Base-by-base conservation (phyloP, 2,329 filamentous ascomycete species). In the Coniochaeta pulveracea region DNA sequence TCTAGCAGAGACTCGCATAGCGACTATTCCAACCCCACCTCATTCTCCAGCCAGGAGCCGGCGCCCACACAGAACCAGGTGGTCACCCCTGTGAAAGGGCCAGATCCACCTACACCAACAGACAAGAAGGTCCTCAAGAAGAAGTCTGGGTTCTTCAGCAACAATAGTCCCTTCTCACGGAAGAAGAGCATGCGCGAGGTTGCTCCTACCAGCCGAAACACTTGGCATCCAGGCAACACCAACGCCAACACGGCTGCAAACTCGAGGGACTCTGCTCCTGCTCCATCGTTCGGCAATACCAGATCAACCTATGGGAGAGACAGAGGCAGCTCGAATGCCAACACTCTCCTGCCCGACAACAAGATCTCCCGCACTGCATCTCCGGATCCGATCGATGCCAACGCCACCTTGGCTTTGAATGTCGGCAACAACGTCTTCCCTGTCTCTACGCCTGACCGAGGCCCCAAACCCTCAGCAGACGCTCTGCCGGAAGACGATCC, bases 401-500 rank as follows among this genome's bases (percentile, higher is more conserved):
- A 91, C 40, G 86, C 89, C 24, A 94, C 82, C 52, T 78, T 96
- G 47, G 89, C 93, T 40, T 68, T 98, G 18, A 95, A 95, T 47
- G 75, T 98, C 35, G 91, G 91, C 6, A 85, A 93, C 47, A 98
- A 98, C 47, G 85, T 98, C 9, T 94, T 98, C 48, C 79, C 93
- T 36, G 89, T 98, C 8, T 81, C 83, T 10, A 81, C 81, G 7
- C 80, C 85, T 0, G 83, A 89, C 38, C 70, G 67, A 42, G 68
- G 67, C 41, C 66, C 56, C 26, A 68, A 67, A 40, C 66, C 56
- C 26, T 63, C 64, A 26, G 28, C 37, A 5, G 56, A 51, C 19
- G 55, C 48, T 30, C 52, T 57, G 4, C 58, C 67, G 21, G 78
- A 83, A 18, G 80, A 85, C 11, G 91, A 98, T 48, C 91, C 91